Base-by-base conservation (phyloP, 202 grass and related monocot species). In the Sporobolus alterniflorus region DNA sequence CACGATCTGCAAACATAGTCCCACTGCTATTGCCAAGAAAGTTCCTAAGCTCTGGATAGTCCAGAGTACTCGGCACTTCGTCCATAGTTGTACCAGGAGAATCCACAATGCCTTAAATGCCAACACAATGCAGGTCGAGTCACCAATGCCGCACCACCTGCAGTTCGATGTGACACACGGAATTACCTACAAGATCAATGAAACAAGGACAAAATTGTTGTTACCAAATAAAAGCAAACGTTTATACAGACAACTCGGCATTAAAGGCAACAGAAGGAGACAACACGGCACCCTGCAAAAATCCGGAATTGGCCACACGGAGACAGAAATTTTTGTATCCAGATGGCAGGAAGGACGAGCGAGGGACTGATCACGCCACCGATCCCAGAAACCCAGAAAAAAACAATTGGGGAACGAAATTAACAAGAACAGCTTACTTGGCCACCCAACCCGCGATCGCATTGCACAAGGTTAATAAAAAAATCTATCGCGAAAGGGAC, bases 1-100 rank as follows among this genome's bases (percentile, higher is more conserved):
- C 39, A 33, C 40, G 14, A 67, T 79, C 24, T 20, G 66, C 51
- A 68, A 74, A 74, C 48, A 77, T 50, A 0, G 73, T n/a, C 65
- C 15, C 75, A 50, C 60, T 20, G 49, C 79, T 25, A 9, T 16
- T 51, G 86, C 77, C 75, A 51, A 71, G 11, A 73, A 79, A 79
- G 4, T 22, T 21, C 3, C 41, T 6, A 17, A 62, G 22, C 18
- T 28, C 42, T 25, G 33, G 25, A 62, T 51, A 40, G 9, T 62
- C 68, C 49, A 42, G 80, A 73, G 62, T 79, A 79, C 56, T 56
- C n/a, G 12, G 75, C 13, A 32, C 2, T 79, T 79, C 61, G 34
- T 75, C 75, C 81, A 84, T 79, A 49, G 13, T 68, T 79, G 67
- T 40, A 67, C 33, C 67, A 67, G 56, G 72, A 24, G n/a, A 79